A percentile compares a stretch with the other conserved stretches of the same genome.
These are phyloP conservation scores for Suillus spraguei DNA, from an alignment of 768 basidiomycete species.

Conservation along the genomic window DNA sequence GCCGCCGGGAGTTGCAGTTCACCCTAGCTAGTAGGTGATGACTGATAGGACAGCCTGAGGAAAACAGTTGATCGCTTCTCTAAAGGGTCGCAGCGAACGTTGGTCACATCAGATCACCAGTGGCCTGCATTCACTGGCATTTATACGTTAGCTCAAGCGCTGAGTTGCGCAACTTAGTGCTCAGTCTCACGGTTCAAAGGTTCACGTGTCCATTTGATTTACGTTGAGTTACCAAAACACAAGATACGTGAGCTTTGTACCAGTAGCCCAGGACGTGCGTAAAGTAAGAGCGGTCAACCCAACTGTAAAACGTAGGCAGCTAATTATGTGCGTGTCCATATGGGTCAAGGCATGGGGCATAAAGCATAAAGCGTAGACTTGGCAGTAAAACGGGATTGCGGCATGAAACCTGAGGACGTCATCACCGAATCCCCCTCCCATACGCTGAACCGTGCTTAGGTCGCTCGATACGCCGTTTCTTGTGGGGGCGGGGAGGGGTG, in stretches of 20 bases:
- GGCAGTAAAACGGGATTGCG: slow-evolving; percentile 1
- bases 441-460: slow-evolving; percentile 70
- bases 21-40: not conserved
- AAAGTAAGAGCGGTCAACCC: not conserved
- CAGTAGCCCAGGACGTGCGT: not conserved
- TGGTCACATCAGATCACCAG: not conserved
- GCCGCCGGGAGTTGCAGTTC: not conserved
- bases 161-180: not conserved
- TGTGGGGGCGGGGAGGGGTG: slow-evolving; percentile 64
- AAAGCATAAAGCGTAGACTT: slow-evolving; percentile 5
- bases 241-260: not conserved
- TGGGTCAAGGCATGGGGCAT: slow-evolving; percentile 5
- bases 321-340: not conserved
- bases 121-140: not conserved
- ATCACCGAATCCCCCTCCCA: slow-evolving; percentile 49
- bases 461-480: slow-evolving; percentile 75
- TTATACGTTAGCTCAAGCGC: not conserved
- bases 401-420: slow-evolving; percentile 19
- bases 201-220: not conserved
- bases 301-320: slow-evolving; percentile 7
- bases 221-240: not conserved
- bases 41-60: not conserved
- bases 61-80: not conserved
- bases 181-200: not conserved
- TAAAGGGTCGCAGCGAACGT: not conserved